These are phyloP conservation scores for Blastocystis sp. DNA, from an alignment of 352 stramenopile genomes.

Conservation along the genomic window DNA sequence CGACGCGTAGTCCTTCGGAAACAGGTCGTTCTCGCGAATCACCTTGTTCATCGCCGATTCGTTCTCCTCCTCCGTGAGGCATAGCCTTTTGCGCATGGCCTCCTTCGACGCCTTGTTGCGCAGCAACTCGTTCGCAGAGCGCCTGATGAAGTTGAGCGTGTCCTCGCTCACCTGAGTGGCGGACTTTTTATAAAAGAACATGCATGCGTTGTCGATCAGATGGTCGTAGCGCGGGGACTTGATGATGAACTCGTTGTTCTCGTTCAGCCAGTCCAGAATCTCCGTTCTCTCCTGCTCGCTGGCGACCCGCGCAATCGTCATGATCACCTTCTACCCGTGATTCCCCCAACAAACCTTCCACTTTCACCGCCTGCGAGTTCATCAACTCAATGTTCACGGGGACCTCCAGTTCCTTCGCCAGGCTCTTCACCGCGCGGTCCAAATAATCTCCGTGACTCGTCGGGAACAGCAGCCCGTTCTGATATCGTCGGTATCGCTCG, in stretches of 20 bases:
- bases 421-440: constrained; percentile 64
- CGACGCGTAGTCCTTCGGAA: constrained; percentile 35
- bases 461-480: constrained; percentile 41
- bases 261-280: constrained; percentile 58
- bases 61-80: constrained; percentile 32
- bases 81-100: constrained; percentile 60
- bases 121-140: constrained; percentile 65
- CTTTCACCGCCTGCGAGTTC: constrained; percentile 64
- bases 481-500: constrained; percentile 59
- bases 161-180: constrained; percentile 59
- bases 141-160: constrained; percentile 53
- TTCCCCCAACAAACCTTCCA: not conserved
- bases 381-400: constrained; percentile 59
- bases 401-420: constrained; percentile 65
- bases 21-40: constrained; percentile 51
- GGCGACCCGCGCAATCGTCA: constrained; percentile 27
- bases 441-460: constrained; percentile 67
- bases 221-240: constrained; percentile 59
- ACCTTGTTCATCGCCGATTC: constrained; percentile 31
- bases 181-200: constrained; percentile 68
- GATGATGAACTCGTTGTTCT: constrained; percentile 67
- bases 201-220: constrained; percentile 57
- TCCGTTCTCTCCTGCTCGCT: constrained; percentile 52
- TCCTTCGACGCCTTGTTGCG: constrained; percentile 69
- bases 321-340: constrained; percentile 68